These are phyloP conservation scores for Neltuma alba DNA, from an alignment of 306 rosid species.

Conservation along the genomic window DNA sequence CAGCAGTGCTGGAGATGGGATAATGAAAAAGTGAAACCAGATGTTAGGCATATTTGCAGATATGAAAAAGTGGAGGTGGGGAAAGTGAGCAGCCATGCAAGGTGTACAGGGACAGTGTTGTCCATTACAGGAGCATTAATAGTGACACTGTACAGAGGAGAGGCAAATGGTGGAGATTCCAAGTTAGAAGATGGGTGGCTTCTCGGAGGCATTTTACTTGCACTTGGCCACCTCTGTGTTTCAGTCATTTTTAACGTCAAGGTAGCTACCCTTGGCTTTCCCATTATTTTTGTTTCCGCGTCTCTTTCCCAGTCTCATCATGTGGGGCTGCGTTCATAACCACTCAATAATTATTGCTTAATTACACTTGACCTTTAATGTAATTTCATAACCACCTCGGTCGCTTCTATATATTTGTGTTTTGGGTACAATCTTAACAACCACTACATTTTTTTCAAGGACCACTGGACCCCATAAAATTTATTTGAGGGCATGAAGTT, in stretches of 20 bases:
- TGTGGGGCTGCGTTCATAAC: too few species aligned
- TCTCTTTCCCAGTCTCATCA: not conserved
- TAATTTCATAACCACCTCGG: too few species aligned
- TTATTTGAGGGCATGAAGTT: too few species aligned
- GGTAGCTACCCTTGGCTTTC: conserved; percentile 18
- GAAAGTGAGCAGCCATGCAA: not conserved
- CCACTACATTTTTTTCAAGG: too few species aligned
- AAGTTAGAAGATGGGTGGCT: conserved; percentile 29
- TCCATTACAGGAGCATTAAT: conserved; percentile 52
- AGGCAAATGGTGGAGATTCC: not conserved
- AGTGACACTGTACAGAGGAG: conserved; percentile 51
- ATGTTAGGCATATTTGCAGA: too few species aligned
- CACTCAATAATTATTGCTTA: not conserved
- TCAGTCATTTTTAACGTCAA: conserved; percentile 31
- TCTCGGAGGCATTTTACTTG: not conserved
- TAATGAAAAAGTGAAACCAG: too few species aligned
- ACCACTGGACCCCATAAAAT: too few species aligned
- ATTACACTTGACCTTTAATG: not conserved
- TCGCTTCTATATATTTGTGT: too few species aligned
- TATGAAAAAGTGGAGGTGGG: not conserved
- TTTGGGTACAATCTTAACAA: too few species aligned
- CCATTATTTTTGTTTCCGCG: not conserved
- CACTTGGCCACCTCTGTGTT: conserved; percentile 32
- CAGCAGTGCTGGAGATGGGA: too few species aligned
- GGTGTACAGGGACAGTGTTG: conserved; percentile 23